Conservation (phyloP, 352 stramenopile species). For the Pilasporangium apinafurcum region DNA sequence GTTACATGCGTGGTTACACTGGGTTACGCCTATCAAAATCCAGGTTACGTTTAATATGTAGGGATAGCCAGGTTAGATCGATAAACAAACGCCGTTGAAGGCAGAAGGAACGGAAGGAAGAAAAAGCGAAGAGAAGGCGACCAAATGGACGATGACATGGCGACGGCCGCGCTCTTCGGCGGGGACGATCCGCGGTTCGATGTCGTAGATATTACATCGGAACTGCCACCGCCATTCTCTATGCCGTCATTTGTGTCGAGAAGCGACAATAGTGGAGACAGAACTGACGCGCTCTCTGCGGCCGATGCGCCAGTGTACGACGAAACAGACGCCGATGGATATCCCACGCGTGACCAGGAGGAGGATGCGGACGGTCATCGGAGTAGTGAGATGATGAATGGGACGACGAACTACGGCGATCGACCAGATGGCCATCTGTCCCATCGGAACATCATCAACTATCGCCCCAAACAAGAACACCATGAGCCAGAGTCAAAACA, state of each 20-base stretch:
- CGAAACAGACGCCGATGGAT: too few relatives aligned
- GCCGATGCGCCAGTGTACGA: not conserved
- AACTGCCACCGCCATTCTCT: constrained; percentile 38
- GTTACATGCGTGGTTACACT: too few relatives aligned
- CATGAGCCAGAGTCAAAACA: not conserved
- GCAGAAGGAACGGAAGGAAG: constrained; percentile 6
- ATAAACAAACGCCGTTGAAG: too few relatives aligned
- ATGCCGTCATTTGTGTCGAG: constrained; percentile 24
- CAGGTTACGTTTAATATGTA: too few relatives aligned
- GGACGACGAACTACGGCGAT: not conserved
- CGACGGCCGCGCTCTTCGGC: constrained; percentile 45
- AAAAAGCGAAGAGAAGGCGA: constrained; percentile 11
- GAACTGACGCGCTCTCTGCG: constrained; percentile 1
- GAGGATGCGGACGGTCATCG: not conserved
- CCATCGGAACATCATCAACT: not conserved
- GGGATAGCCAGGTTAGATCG: too few relatives aligned
- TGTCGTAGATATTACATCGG: constrained; percentile 35
- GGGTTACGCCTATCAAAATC: too few relatives aligned
- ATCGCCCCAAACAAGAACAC: not conserved
- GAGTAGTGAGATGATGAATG: constrained; percentile 4
- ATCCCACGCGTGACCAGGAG: too few relatives aligned
- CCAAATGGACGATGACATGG: constrained; percentile 48
- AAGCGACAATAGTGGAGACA: constrained; percentile 12
- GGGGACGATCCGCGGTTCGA: constrained; percentile 40
- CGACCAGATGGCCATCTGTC: not conserved